Conservation (phyloP, 1,284 basidiomycete genomes). For the Ganoderma leucocontextum region DNA sequence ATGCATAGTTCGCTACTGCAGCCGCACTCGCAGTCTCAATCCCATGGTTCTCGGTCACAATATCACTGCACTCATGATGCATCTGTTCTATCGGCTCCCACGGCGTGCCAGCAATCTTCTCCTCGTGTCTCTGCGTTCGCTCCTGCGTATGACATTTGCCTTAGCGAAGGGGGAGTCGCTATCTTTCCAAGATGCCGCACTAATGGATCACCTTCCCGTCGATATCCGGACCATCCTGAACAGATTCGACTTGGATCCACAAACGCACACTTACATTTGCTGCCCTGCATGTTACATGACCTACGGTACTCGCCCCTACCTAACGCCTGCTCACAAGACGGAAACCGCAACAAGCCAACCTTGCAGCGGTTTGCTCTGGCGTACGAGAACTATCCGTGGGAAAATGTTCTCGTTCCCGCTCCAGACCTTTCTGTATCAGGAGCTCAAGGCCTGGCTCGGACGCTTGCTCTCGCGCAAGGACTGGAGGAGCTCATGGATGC, state of each 20-base stretch:
- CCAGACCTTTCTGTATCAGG: constrained; percentile 28
- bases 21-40: too few relatives aligned
- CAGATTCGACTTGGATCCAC: constrained; percentile 22
- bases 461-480: constrained; percentile 24
- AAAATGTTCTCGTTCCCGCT: constrained; percentile 11
- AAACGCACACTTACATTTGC: constrained; percentile 17
- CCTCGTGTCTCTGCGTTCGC: constrained; percentile 8
- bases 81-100: constrained; percentile 18
- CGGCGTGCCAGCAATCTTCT: constrained; percentile 15
- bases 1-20: too few relatives aligned
- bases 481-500: constrained; percentile 30
- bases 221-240: constrained; percentile 25
- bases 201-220: constrained; percentile 10
- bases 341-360: constrained; percentile 8
- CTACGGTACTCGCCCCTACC: constrained; percentile 1
- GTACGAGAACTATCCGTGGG: constrained; percentile 8
- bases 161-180: neutral
- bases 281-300: constrained; percentile 28
- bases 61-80: constrained; percentile 17
- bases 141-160: neutral
- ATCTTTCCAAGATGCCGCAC: neutral
- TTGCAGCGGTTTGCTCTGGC: constrained; percentile 17
- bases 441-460: constrained; percentile 30
- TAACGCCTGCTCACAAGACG: too few relatives aligned
- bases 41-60: too few relatives aligned